Percentiles rank a stretch among this genome's conserved stretches.
Evolutionary conservation across 768 basidiomycete species (phyloP).

Genomic region (Mycena rosella): DNA sequence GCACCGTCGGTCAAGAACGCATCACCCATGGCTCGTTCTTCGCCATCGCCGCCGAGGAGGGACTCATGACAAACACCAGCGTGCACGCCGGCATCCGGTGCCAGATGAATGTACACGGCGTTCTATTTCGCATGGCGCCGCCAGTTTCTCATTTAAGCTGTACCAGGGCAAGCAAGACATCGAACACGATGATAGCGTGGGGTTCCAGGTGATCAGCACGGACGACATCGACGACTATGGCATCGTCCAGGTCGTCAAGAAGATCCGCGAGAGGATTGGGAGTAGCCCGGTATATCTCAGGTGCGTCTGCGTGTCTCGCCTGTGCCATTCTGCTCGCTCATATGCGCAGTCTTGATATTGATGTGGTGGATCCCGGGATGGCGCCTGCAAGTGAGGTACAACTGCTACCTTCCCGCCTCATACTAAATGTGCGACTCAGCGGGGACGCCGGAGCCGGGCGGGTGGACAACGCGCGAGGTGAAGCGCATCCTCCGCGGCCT

Average conservation of each 20-base stretch:
- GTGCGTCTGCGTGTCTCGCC: too few relatives aligned
- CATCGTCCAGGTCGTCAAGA: slow-evolving; percentile 62
- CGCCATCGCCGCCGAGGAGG: slow-evolving; percentile 70
- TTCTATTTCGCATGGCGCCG: background rate
- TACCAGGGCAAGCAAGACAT: slow-evolving; percentile 3
- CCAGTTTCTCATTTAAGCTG: background rate
- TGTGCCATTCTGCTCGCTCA: too few relatives aligned
- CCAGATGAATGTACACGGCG: slow-evolving; percentile 4
- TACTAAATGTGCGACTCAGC: slow-evolving; percentile 19
- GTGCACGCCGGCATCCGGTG: slow-evolving; percentile 77
- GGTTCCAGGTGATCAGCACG: slow-evolving; percentile 16
- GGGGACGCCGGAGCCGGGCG: slow-evolving; percentile 35
- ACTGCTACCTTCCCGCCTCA: slow-evolving; percentile 13
- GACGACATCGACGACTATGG: slow-evolving; percentile 78
- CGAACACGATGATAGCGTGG: slow-evolving; percentile 15
- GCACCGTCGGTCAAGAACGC: slow-evolving; percentile 57
- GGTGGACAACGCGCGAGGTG: slow-evolving; percentile 74
- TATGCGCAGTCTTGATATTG: too few relatives aligned
- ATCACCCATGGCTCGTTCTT: slow-evolving; percentile 81
- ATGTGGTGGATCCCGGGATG: slow-evolving; percentile 70
- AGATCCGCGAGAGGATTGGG: slow-evolving; percentile 56
- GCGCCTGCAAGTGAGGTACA: slow-evolving; percentile 73
- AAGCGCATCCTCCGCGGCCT: slow-evolving; percentile 73
- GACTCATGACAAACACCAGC: slow-evolving; percentile 69
- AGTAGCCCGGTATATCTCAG: slow-evolving; percentile 59